Evolutionary conservation across 148 eudicot species (phyloP).

Genomic region (Vaccinium darrowii): DNA sequence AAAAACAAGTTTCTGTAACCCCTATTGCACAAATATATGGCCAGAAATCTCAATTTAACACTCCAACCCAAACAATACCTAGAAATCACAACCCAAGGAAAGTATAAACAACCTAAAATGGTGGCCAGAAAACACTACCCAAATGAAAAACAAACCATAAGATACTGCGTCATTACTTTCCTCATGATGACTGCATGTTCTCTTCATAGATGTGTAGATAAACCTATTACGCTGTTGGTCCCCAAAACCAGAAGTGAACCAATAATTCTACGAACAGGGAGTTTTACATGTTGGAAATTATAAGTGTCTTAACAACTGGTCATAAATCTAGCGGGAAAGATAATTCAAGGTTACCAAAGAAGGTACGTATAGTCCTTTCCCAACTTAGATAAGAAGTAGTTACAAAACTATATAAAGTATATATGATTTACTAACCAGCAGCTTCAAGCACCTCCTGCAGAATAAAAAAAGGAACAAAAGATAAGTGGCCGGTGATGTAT

Average conservation of each 20-base stretch:
- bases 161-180: not conserved
- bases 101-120: not conserved
- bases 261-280: not conserved
- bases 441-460: slow-evolving; percentile 31
- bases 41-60: not conserved
- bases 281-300: not conserved
- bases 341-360: not conserved
- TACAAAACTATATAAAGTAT: not conserved
- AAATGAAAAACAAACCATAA: not conserved
- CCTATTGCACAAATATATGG: not conserved
- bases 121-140: not conserved
- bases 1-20: not conserved
- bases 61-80: not conserved
- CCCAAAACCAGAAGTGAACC: not conserved
- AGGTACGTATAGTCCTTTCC: not conserved
- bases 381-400: not conserved
- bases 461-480: slow-evolving; percentile 10
- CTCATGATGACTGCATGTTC: not conserved
- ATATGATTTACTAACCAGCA: slow-evolving; percentile 30
- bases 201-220: not conserved
- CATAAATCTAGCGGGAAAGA: not conserved
- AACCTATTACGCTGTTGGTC: not conserved
- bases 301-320: not conserved
- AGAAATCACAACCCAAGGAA: not conserved
- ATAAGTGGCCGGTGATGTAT: slow-evolving; percentile 7